Percentiles rank a stretch among this genome's conserved stretches.
These are phyloP conservation scores for Xylaria scruposa DNA, from an alignment of 495 filamentous ascomycete genomes.

Conservation along the genomic window DNA sequence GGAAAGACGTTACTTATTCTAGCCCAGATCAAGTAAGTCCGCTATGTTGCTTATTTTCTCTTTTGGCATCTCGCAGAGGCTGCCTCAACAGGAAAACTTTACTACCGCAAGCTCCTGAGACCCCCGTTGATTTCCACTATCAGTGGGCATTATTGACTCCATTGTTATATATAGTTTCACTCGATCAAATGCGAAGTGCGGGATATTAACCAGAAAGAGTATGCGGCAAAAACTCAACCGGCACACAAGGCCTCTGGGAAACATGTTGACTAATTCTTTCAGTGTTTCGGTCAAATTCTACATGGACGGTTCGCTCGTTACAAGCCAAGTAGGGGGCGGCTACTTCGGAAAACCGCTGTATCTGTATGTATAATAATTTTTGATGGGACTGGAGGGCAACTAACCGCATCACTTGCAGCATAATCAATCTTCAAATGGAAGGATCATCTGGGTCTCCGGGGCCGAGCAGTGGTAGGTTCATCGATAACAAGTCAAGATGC, in stretches of 20 bases:
- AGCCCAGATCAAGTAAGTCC: slow-evolving; percentile 39
- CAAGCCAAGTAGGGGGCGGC: slow-evolving; percentile 58
- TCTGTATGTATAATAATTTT: slow-evolving; percentile 41
- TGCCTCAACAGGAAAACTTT: no score
- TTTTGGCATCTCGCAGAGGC: no score
- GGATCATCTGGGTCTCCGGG: slow-evolving; percentile 57
- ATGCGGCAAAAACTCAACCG: background rate
- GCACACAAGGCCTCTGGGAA: background rate
- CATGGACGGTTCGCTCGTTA: slow-evolving; percentile 56
- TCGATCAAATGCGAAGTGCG: slow-evolving; percentile 57
- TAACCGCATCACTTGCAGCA: slow-evolving; percentile 37
- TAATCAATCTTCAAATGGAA: slow-evolving; percentile 59
- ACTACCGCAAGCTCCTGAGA: no score
- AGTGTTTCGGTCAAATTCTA: slow-evolving; percentile 58
- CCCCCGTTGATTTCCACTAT: no score
- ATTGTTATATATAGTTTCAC: slow-evolving; percentile 45
- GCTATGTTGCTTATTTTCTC: no score
- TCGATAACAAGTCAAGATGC: background rate
- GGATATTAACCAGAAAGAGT: slow-evolving; percentile 59
- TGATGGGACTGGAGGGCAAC: background rate
- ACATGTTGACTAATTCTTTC: background rate
- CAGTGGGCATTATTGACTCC: no score
- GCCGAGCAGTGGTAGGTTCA: slow-evolving; percentile 46
- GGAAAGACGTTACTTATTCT: slow-evolving; percentile 57
- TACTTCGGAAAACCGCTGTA: slow-evolving; percentile 58